A percentile compares a stretch with the other conserved stretches of the same genome.
These are phyloP conservation scores for Fagopyrum esculentum DNA, from an alignment of 148 eudicot genomes.

Conservation along the genomic window DNA sequence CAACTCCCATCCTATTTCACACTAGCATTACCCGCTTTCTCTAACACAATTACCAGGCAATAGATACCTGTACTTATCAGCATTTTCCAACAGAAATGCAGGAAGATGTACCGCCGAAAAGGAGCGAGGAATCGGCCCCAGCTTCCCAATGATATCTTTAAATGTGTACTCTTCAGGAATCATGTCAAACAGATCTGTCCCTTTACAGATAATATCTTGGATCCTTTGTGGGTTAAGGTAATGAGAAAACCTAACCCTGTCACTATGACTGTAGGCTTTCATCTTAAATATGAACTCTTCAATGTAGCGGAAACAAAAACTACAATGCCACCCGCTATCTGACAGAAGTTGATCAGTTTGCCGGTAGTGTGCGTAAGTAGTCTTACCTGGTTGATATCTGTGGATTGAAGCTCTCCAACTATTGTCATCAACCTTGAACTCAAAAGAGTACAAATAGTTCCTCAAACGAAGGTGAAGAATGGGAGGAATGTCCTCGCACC, in stretches of 20 bases:
- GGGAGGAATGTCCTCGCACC: constrained; percentile 11
- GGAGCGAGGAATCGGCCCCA: constrained; percentile 13
- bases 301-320: constrained; percentile 12
- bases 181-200: constrained; percentile 14
- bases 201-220: constrained; percentile 10
- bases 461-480: constrained; percentile 7
- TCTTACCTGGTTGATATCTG: constrained; percentile 11
- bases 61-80: constrained; percentile 4
- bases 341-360: constrained; percentile 9
- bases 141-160: constrained; percentile 9
- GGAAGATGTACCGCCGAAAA: constrained; percentile 11
- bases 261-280: constrained; percentile 17
- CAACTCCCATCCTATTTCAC: not conserved
- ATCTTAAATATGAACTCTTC: constrained; percentile 15
- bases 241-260: constrained; percentile 12
- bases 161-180: constrained; percentile 13
- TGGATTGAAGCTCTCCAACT: constrained; percentile 13
- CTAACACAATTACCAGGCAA: constrained; percentile 14
- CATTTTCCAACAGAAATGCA: constrained; percentile 10
- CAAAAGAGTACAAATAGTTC: constrained; percentile 13
- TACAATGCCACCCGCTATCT: constrained; percentile 14
- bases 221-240: constrained; percentile 10
- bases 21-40: not conserved
- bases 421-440: constrained; percentile 13
- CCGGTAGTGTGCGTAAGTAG: constrained; percentile 8